phyloP scores from a whole-genome alignment of 164 flowering plant genomes.

The Cinnamomum micranthum region DNA sequence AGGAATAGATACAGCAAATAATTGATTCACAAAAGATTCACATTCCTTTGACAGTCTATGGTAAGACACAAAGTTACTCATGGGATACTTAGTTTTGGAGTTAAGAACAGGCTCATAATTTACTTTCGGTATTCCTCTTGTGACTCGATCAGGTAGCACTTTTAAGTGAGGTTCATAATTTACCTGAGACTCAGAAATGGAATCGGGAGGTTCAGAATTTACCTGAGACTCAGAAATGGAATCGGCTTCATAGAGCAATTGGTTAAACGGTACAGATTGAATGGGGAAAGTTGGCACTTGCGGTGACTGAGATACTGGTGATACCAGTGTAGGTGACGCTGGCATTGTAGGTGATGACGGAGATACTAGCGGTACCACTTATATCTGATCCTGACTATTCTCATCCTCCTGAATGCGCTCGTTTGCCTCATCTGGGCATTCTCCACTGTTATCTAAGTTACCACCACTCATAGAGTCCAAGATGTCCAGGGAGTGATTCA shows the following conservation, averaged over 20 bases:
- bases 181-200: too few relatives aligned
- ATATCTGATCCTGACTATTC: background rate
- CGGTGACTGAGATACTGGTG: background rate
- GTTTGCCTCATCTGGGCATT: background rate
- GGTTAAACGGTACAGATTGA: background rate
- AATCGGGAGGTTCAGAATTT: too few relatives aligned
- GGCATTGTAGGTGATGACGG: background rate
- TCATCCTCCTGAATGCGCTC: background rate
- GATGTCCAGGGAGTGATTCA: background rate
- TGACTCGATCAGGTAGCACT: too few relatives aligned
- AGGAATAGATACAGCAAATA: too few relatives aligned
- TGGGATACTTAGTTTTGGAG: constrained; percentile 3
- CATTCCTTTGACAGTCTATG: constrained; percentile 2
- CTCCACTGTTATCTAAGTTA: background rate
- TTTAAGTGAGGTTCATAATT: too few relatives aligned
- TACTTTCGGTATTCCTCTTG: background rate
- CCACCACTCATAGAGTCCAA: background rate
- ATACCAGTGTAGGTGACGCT: background rate
- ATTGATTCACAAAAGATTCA: background rate
- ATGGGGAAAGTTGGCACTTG: background rate
- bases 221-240: too few relatives aligned
- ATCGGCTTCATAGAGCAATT: too few relatives aligned
- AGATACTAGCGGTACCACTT: background rate
- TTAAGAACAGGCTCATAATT: constrained; percentile 4
- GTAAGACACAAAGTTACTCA: constrained; percentile 4